Evolutionary conservation across 805 yeast species (phyloP), one percentile per base, ranked within the genome.

Genomic region (Metschnikowia picachoensis): DNA sequence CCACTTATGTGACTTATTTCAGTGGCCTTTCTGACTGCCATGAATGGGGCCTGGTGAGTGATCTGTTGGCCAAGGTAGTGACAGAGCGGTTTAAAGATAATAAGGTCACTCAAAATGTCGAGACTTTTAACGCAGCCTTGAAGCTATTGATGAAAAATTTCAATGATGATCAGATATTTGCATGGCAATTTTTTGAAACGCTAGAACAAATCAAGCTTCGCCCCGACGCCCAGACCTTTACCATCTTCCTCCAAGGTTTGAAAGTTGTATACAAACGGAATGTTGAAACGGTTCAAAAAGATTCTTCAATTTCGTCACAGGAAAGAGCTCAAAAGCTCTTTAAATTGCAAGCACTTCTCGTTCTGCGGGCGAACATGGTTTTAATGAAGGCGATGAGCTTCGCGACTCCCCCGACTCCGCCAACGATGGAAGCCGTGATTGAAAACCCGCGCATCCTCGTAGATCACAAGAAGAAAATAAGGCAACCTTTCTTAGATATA

Each of bases 61-160:
- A 49, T 15, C 47, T 44, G 2, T n/a, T 53, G 14, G 57, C 62
- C 6, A 55, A 58, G 8, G 55, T 55, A 25, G 55, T 62, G 11
- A 34, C 62, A 2, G 51, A 51, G 1, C 47, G 60, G 2, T 68
- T 67, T 44, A 57, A 58, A 27, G 43, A 41, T 2, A 27, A 39
- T 41, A 41, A 46, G 16, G 15, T 31, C 29, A 33, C 44, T n/a
- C 48, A 34, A 36, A 53, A 53, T 8, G 53, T 61, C 13, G 65
- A 64, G 32, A 64, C 62, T 10, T 72, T 70, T 52, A 72, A 72
- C 53, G 63, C 76, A 2, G 66, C 67, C 16, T 57, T 72, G 30
- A 57, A 66, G 46, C 51, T 67, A 6, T 46, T 72, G 25, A 55
- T 66, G n/a, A 70, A 68, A 44, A 62, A 70, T 53, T 68, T 53